A percentile compares a stretch with the other conserved stretches of the same genome.
Conservation (phyloP, 2,329 filamentous ascomycete species). For the Gaeumannomyces tritici region DNA sequence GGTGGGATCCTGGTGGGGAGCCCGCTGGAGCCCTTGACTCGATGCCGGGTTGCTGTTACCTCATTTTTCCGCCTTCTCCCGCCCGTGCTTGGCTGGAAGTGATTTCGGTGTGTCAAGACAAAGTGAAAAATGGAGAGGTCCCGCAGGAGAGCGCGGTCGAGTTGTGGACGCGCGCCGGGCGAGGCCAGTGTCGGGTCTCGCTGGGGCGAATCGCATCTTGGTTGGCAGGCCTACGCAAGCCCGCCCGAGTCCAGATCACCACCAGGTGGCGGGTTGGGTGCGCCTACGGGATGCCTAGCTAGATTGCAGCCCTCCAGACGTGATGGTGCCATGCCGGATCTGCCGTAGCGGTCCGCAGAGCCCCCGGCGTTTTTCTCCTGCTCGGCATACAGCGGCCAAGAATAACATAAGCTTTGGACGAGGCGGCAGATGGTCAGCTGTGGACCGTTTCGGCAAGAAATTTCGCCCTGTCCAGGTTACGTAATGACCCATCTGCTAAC, state of each 20-base stretch:
- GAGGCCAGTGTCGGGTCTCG: background rate
- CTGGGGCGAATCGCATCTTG: background rate
- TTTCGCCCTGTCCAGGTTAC: background rate
- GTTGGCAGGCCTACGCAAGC: background rate
- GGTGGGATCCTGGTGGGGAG: background rate
- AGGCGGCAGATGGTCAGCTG: background rate
- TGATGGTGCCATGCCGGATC: background rate
- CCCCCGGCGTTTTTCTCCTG: background rate
- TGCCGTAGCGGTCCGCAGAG: background rate
- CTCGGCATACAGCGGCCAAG: background rate
- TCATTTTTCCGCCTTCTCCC: background rate
- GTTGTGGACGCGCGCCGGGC: too few species aligned
- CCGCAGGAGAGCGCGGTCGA: background rate
- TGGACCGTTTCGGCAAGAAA: background rate
- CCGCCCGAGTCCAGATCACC: too few species aligned
- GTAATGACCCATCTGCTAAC: background rate
- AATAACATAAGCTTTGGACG: background rate
- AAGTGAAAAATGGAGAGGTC: background rate
- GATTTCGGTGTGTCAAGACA: background rate
- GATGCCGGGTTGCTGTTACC: background rate
- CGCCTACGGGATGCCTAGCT: background rate
- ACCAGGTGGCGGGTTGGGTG: too few species aligned
- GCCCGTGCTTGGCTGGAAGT: background rate
- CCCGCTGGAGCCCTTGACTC: background rate
- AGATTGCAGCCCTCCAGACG: background rate